Percentiles rank a stretch among this genome's conserved stretches.
Evolutionary conservation across 2,329 filamentous ascomycete genomes (phyloP).

Genomic region (Apiospora aurea): DNA sequence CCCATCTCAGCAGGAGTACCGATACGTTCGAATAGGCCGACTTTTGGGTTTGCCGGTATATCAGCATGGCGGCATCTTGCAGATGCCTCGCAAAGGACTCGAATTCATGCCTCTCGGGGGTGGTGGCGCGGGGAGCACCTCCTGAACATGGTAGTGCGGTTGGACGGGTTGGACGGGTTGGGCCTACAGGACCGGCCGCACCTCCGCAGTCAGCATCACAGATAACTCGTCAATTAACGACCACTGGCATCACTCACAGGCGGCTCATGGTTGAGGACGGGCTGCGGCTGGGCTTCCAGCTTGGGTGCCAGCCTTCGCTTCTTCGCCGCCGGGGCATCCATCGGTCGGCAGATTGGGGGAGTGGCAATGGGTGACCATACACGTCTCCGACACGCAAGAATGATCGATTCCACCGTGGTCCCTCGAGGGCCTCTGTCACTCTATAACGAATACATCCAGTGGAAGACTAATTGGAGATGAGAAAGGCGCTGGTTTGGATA

Average conservation of each 20-base stretch:
- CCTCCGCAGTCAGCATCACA: slow-evolving; percentile 29
- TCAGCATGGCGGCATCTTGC: slow-evolving; percentile 72
- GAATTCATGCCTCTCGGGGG: slow-evolving; percentile 65
- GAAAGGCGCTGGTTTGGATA: slow-evolving; percentile 14
- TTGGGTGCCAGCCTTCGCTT: slow-evolving; percentile 49
- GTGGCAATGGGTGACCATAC: slow-evolving; percentile 17
- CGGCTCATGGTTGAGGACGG: slow-evolving; percentile 39
- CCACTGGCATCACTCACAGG: slow-evolving; percentile 36
- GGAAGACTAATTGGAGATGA: neutral
- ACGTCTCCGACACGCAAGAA: neutral
- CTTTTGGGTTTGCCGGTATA: slow-evolving; percentile 68
- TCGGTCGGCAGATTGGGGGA: slow-evolving; percentile 19
- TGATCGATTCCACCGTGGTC: slow-evolving; percentile 21
- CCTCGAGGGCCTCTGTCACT: slow-evolving; percentile 23
- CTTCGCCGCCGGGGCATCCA: slow-evolving; percentile 47
- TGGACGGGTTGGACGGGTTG: slow-evolving; percentile 14
- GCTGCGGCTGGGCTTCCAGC: slow-evolving; percentile 42
- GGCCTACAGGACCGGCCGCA: slow-evolving; percentile 18
- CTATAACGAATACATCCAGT: slow-evolving; percentile 4
- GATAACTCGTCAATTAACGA: neutral
- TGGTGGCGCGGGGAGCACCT: slow-evolving; percentile 36
- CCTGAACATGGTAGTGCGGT: slow-evolving; percentile 32
- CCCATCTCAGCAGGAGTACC: slow-evolving; percentile 68
- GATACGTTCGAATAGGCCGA: slow-evolving; percentile 65
- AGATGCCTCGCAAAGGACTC: slow-evolving; percentile 72